Evolutionary conservation across 148 eudicot species (phyloP).

Genomic region (Arbutus unedo): DNA sequence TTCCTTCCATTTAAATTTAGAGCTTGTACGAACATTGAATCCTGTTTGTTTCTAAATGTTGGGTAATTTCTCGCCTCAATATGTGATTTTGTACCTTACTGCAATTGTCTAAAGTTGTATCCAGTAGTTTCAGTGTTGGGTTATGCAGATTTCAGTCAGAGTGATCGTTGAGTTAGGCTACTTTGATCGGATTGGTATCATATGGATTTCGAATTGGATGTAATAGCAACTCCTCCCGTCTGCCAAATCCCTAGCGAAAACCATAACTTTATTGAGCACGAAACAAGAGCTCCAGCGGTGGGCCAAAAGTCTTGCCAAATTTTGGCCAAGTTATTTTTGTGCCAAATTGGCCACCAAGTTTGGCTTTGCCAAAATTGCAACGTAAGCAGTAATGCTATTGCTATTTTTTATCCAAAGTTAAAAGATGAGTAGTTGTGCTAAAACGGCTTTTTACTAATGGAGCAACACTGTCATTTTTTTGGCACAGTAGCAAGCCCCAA

Average conservation of each 20-base stretch:
- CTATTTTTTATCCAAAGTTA: neutral
- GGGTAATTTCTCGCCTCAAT: too few relatives aligned
- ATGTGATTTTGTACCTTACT: neutral
- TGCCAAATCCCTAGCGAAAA: neutral
- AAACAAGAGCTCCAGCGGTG: neutral
- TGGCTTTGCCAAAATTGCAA: neutral
- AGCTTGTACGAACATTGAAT: neutral
- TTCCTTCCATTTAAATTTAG: neutral
- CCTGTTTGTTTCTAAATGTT: neutral
- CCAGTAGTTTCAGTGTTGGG: neutral
- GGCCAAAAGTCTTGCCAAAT: neutral
- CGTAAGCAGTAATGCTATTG: neutral
- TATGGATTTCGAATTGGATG: neutral
- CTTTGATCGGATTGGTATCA: neutral
- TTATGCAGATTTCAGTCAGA: neutral
- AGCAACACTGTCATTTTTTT: neutral
- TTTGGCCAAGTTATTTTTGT: neutral
- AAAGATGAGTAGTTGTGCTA: neutral
- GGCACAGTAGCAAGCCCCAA: neutral
- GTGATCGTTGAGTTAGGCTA: neutral
- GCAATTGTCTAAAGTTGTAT: neutral
- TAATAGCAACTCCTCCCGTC: neutral
- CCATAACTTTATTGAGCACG: neutral
- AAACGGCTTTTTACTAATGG: neutral
- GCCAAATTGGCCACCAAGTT: neutral